These are phyloP conservation scores for Cyclanthera cordifolia DNA, from an alignment of 306 rosid genomes.

Conservation along the genomic window DNA sequence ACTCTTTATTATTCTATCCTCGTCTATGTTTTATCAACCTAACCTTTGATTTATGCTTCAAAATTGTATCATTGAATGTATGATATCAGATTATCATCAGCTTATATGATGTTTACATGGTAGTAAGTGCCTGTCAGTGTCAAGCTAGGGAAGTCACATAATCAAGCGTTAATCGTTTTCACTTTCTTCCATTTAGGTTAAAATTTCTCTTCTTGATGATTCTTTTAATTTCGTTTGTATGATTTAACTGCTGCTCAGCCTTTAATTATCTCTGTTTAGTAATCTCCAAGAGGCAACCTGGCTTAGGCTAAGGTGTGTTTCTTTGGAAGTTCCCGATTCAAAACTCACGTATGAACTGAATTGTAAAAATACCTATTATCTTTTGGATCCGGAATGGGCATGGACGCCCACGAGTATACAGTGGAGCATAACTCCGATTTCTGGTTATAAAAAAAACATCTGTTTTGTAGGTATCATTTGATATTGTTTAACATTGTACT, in stretches of 20 bases:
- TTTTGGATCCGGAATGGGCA: too few relatives aligned
- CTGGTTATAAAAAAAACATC: too few relatives aligned
- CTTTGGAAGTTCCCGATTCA: too few relatives aligned
- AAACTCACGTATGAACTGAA: too few relatives aligned
- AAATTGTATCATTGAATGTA: neutral
- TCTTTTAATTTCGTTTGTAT: neutral
- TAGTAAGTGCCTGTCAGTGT: slow-evolving; percentile 7
- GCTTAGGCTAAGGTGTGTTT: too few relatives aligned
- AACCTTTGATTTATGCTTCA: neutral
- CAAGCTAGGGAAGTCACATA: neutral
- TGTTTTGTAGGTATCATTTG: neutral
- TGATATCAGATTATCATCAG: slow-evolving; percentile 2
- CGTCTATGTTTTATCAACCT: neutral
- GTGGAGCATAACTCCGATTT: too few relatives aligned
- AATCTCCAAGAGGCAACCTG: too few relatives aligned
- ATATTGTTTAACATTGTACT: neutral
- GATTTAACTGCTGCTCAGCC: neutral
- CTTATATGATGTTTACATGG: too few relatives aligned
- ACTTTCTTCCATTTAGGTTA: neutral
- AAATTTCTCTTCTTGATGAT: neutral
- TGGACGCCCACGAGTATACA: too few relatives aligned
- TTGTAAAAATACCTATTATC: too few relatives aligned
- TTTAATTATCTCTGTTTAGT: too few relatives aligned
- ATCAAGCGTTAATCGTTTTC: neutral
- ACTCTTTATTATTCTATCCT: neutral